Percentiles rank a stretch among this genome's conserved stretches.
Conservation (phyloP, 139 green algal genomes). For the Yamagishiella unicocca region DNA sequence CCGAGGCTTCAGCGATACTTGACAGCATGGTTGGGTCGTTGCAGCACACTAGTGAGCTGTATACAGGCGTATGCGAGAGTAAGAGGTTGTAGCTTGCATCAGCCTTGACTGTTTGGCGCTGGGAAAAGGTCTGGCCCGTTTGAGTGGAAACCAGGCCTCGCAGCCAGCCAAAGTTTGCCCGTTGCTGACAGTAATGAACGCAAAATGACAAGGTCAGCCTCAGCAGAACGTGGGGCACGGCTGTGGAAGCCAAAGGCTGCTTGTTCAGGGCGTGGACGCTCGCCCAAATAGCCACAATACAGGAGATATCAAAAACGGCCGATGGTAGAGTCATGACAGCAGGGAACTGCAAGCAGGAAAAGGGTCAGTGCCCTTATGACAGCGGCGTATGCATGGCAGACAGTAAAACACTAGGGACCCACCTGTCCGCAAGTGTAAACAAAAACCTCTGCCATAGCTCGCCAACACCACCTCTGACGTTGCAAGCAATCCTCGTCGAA, state of each 20-base stretch:
- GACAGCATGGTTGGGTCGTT: constrained; percentile 8
- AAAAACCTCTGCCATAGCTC: constrained; percentile 10
- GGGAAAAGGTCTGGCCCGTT: neutral
- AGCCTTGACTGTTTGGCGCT: neutral
- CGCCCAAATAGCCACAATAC: neutral
- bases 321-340: neutral
- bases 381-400: neutral
- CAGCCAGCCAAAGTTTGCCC: neutral
- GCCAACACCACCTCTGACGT: neutral
- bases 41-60: constrained; percentile 35
- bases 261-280: too few relatives aligned
- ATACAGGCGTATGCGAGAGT: neutral
- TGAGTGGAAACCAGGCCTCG: neutral
- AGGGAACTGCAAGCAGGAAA: neutral
- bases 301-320: neutral
- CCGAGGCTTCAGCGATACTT: neutral
- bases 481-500: neutral
- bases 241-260: neutral
- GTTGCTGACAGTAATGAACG: neutral
- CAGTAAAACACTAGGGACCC: neutral
- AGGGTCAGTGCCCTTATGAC: neutral
- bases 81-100: neutral
- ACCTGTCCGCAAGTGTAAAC: constrained; percentile 30
- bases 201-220: neutral
- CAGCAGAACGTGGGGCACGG: neutral